phyloP scores from a whole-genome alignment of 2,329 filamentous ascomycete genomes.

The Alternaria tenuissima region DNA sequence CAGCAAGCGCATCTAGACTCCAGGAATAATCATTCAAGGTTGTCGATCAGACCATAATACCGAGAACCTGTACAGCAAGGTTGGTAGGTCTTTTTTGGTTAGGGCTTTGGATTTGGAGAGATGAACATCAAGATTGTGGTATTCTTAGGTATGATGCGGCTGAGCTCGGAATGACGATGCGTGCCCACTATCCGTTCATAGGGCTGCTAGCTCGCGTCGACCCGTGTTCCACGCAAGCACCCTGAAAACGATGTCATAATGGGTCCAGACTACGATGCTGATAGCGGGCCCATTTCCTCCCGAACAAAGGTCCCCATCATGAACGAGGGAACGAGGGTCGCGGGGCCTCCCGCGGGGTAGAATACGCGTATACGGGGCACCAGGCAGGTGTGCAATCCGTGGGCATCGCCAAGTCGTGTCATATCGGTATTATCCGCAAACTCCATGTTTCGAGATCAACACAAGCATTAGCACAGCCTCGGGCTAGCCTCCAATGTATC shows the following conservation, averaged over 20 bases:
- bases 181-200: constrained; percentile 12
- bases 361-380: background rate
- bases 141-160: constrained; percentile 7
- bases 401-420: background rate
- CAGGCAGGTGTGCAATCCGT: background rate
- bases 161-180: constrained; percentile 23
- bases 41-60: background rate
- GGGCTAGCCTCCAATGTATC: background rate
- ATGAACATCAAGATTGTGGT: background rate
- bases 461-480: constrained; percentile 8
- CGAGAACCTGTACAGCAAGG: background rate
- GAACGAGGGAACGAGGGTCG: background rate
- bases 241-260: constrained; percentile 4
- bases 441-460: constrained; percentile 1
- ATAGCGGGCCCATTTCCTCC: background rate
- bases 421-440: constrained; percentile 1
- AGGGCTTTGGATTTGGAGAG: background rate
- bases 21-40: background rate
- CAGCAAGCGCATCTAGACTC: background rate
- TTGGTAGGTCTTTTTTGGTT: background rate
- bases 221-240: constrained; percentile 19
- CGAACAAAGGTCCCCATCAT: background rate
- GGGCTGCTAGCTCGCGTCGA: constrained; percentile 15
- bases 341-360: constrained; percentile 2
- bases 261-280: background rate